These are phyloP conservation scores for Balamuthia mandrillaris DNA, from an alignment of 208 protist genomes.

Conservation along the genomic window DNA sequence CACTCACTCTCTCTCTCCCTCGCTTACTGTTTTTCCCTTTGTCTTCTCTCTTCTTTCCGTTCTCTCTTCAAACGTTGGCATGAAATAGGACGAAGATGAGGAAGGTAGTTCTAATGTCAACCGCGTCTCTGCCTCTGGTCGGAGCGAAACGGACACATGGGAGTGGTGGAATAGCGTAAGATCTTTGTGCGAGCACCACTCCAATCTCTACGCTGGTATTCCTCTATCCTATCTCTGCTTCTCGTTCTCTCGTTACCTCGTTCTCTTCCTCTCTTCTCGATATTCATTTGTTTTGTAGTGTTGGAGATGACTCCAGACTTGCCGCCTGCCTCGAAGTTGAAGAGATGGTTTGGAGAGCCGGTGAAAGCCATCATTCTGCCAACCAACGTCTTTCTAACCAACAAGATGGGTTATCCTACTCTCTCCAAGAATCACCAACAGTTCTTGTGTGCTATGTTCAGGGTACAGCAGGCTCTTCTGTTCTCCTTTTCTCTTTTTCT, in stretches of 20 bases:
- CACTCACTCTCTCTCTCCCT: too few species aligned
- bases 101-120: background rate
- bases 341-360: constrained; percentile 74
- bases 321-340: constrained; percentile 47
- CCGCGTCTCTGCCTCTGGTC: too few species aligned
- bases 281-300: too few species aligned
- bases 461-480: constrained; percentile 20
- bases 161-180: constrained; percentile 74
- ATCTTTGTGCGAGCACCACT: constrained; percentile 64
- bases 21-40: too few species aligned
- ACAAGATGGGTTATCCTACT: constrained; percentile 68
- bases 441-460: constrained; percentile 57
- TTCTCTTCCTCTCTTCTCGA: too few species aligned
- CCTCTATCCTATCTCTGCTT: background rate
- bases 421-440: constrained; percentile 72
- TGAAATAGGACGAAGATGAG: constrained; percentile 23
- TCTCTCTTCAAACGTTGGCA: too few species aligned
- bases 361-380: constrained; percentile 72
- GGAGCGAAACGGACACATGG: constrained; percentile 64
- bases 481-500: background rate
- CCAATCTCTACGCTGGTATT: constrained; percentile 49
- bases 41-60: too few species aligned
- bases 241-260: background rate
- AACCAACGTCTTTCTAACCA: constrained; percentile 71
- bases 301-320: constrained; percentile 76